Evolutionary conservation across 352 stramenopile genomes (phyloP).

Genomic region (Phytophthora vignae): DNA sequence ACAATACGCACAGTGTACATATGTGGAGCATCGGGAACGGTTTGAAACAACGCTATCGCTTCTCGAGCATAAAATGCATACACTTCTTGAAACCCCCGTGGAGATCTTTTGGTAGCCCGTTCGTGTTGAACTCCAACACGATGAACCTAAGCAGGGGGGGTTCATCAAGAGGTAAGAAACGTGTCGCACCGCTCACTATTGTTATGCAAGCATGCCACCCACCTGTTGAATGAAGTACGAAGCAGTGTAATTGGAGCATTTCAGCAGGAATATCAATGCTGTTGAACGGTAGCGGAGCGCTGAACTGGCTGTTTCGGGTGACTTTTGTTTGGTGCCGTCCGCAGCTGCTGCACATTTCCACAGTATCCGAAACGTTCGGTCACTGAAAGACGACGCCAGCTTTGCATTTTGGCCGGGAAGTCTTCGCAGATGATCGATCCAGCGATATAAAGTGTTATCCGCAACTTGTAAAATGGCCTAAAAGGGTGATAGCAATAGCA

Average conservation of each 20-base stretch:
- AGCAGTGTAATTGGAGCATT: conserved; percentile 70
- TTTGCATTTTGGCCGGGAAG: conserved; percentile 57
- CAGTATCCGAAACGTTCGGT: conserved; percentile 72
- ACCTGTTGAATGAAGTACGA: conserved; percentile 75
- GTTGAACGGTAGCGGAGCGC: conserved; percentile 55
- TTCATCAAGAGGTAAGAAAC: neutral
- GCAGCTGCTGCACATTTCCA: conserved; percentile 68
- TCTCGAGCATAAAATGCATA: conserved; percentile 54
- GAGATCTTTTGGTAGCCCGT: conserved; percentile 42
- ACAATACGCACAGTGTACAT: conserved; percentile 40
- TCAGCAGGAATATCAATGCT: conserved; percentile 69
- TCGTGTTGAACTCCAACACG: conserved; percentile 74
- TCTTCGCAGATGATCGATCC: conserved; percentile 63
- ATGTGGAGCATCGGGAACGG: conserved; percentile 16
- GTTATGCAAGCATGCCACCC: neutral
- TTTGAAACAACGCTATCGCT: conserved; percentile 31
- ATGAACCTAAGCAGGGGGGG: conserved; percentile 45
- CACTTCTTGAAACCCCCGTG: conserved; percentile 36
- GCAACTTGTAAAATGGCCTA: conserved; percentile 39
- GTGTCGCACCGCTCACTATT: neutral
- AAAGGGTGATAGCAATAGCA: neutral
- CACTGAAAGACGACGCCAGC: conserved; percentile 62
- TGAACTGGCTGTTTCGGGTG: conserved; percentile 7
- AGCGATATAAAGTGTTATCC: conserved; percentile 40
- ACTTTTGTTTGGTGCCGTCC: conserved; percentile 34